Conservation (phyloP, 768 basidiomycete genomes). For the Mycena rebaudengoi region DNA sequence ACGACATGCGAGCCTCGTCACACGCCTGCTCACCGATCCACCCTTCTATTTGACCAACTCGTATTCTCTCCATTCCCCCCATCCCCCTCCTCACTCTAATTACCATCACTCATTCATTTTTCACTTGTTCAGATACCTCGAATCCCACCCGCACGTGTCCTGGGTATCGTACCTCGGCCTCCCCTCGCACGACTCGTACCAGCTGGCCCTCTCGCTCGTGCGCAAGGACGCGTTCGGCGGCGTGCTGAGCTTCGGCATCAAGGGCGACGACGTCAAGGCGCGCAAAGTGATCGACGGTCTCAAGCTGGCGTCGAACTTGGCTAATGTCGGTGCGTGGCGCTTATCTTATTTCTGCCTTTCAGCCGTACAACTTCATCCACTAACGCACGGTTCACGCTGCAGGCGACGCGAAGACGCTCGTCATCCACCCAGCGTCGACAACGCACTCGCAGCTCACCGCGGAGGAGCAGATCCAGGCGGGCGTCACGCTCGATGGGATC, state of each 20-base stretch:
- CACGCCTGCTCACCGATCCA: no score
- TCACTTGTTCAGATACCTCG: slow-evolving; percentile 55
- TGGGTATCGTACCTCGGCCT: slow-evolving; percentile 86
- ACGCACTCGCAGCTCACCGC: slow-evolving; percentile 75
- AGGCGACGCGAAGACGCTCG: slow-evolving; percentile 79
- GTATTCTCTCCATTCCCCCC: no score
- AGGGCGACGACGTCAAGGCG: slow-evolving; percentile 60
- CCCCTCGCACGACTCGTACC: slow-evolving; percentile 65
- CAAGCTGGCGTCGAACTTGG: slow-evolving; percentile 73
- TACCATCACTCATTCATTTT: not conserved
- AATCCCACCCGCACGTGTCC: slow-evolving; percentile 67
- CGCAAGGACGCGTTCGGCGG: slow-evolving; percentile 69
- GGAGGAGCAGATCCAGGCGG: slow-evolving; percentile 69
- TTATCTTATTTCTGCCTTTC: no score
- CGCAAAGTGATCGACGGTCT: slow-evolving; percentile 74
- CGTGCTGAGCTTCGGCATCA: slow-evolving; percentile 81
- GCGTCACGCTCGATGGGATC: slow-evolving; percentile 78
- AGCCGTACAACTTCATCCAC: no score
- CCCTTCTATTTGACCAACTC: no score
- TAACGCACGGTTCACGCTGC: not conserved
- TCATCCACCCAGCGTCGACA: slow-evolving; percentile 81
- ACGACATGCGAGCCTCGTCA: no score
- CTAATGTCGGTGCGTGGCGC: slow-evolving; percentile 55
- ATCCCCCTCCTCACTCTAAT: no score
- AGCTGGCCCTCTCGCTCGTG: slow-evolving; percentile 63